A percentile compares a stretch with the other conserved stretches of the same genome.
These are phyloP conservation scores for Pichia gijzeniarum DNA, from an alignment of 805 yeast species.

Conservation along the genomic window DNA sequence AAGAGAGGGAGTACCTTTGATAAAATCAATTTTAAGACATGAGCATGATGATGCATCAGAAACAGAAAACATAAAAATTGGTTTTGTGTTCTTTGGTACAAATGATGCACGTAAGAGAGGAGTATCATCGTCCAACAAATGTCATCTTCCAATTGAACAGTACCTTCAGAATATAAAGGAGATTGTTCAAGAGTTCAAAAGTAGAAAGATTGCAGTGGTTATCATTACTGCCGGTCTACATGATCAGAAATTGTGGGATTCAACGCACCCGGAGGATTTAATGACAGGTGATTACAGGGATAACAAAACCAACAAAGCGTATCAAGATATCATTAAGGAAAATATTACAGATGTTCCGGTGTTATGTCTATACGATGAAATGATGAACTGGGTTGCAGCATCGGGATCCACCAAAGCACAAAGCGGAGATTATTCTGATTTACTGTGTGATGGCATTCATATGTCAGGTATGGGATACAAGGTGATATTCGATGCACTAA, in stretches of 20 bases:
- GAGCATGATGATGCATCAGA: slow-evolving; percentile 36
- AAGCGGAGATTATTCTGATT: slow-evolving; percentile 12
- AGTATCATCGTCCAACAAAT: slow-evolving; percentile 33
- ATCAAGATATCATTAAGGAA: slow-evolving; percentile 43
- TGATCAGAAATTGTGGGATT: slow-evolving; percentile 39
- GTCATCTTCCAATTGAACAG: slow-evolving; percentile 43
- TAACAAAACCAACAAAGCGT: slow-evolving; percentile 38
- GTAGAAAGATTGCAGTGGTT: slow-evolving; percentile 43
- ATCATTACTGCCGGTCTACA: slow-evolving; percentile 60
- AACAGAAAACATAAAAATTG: slow-evolving; percentile 29
- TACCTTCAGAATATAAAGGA: slow-evolving; percentile 41
- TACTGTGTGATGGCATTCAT: slow-evolving; percentile 42
- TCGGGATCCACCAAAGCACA: slow-evolving; percentile 1
- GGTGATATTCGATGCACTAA: slow-evolving; percentile 31
- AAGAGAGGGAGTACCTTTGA: slow-evolving; percentile 46
- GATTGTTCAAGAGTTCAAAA: slow-evolving; percentile 36
- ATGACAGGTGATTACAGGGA: slow-evolving; percentile 39
- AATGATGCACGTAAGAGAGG: slow-evolving; percentile 48
- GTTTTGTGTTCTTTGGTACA: slow-evolving; percentile 72
- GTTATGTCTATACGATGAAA: slow-evolving; percentile 30
- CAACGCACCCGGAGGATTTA: slow-evolving; percentile 29
- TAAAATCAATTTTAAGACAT: slow-evolving; percentile 43
- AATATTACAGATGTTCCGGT: slow-evolving; percentile 38
- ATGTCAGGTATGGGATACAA: slow-evolving; percentile 35
- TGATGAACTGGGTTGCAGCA: slow-evolving; percentile 6